Conservation (phyloP, 2,329 filamentous ascomycete species). For the Metarhizium sp. region DNA sequence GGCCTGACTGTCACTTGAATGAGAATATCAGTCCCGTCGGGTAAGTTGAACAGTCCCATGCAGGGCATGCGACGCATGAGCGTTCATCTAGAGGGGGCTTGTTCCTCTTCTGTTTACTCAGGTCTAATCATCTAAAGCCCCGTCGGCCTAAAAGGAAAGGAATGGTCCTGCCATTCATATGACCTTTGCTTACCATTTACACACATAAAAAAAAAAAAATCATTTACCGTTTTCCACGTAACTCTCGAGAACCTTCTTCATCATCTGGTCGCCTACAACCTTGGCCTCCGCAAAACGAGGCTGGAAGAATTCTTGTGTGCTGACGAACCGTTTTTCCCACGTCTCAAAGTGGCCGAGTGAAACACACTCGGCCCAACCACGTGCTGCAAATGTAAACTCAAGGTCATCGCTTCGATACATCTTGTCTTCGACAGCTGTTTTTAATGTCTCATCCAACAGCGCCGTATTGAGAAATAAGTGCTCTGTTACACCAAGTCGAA, state of each 20-base stretch:
- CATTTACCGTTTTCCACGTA: conserved; percentile 32
- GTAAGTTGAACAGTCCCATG: background rate
- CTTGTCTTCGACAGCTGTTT: conserved; percentile 79
- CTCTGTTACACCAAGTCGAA: conserved; percentile 96
- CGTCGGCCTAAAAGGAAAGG: background rate
- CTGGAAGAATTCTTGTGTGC: conserved; percentile 85
- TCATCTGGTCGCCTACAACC: conserved; percentile 90
- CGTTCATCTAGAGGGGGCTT: background rate
- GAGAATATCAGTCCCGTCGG: background rate
- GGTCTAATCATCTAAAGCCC: no score
- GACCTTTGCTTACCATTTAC: background rate
- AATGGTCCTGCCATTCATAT: background rate
- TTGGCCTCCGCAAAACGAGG: conserved; percentile 82
- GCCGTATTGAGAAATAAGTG: conserved; percentile 80
- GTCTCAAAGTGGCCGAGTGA: conserved; percentile 85
- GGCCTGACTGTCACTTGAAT: background rate
- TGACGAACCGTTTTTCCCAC: conserved; percentile 84
- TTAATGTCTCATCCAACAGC: conserved; percentile 74
- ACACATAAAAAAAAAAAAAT: background rate
- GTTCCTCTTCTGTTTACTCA: no score
- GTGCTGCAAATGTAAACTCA: conserved; percentile 94
- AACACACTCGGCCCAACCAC: conserved; percentile 93
- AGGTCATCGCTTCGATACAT: conserved; percentile 92
- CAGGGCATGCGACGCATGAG: background rate
- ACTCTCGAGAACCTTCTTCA: conserved; percentile 86